phyloP scores from a whole-genome alignment of 306 rosid genomes.

The Trifolium pratense region DNA sequence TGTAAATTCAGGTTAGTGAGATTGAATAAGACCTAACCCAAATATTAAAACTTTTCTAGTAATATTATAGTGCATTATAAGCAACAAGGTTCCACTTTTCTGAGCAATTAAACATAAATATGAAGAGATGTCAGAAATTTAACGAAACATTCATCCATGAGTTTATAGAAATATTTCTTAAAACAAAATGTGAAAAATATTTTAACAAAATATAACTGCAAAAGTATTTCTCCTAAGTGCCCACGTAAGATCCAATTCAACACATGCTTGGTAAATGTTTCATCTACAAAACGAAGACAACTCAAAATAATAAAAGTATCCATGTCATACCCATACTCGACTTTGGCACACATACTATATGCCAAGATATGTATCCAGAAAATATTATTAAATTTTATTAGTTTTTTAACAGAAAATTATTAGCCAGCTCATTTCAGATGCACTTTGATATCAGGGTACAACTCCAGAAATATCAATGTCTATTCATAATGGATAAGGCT shows the following conservation, averaged over 20 bases:
- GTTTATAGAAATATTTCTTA: neutral
- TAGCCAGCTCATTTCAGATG: neutral
- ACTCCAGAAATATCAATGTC: neutral
- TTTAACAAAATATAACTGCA: too few relatives aligned
- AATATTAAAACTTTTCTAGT: neutral
- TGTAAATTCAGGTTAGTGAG: neutral
- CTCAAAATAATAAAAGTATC: neutral
- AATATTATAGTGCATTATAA: neutral
- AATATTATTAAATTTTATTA: neutral
- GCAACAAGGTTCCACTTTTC: neutral
- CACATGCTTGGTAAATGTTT: neutral
- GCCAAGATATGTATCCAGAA: neutral
- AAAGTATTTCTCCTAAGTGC: neutral
- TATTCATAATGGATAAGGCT: neutral
- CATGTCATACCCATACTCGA: neutral
- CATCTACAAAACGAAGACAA: neutral
- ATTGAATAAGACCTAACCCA: neutral
- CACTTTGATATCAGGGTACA: neutral
- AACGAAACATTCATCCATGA: too few relatives aligned
- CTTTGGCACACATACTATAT: neutral
- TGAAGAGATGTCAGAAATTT: too few relatives aligned
- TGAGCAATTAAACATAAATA: neutral
- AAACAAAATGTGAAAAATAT: too few relatives aligned
- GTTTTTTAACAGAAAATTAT: neutral
- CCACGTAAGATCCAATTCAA: conserved; percentile 13